A percentile compares a stretch with the other conserved stretches of the same genome.
Conservation (phyloP, 495 filamentous ascomycete species). For the Hypoxylon rickii region DNA sequence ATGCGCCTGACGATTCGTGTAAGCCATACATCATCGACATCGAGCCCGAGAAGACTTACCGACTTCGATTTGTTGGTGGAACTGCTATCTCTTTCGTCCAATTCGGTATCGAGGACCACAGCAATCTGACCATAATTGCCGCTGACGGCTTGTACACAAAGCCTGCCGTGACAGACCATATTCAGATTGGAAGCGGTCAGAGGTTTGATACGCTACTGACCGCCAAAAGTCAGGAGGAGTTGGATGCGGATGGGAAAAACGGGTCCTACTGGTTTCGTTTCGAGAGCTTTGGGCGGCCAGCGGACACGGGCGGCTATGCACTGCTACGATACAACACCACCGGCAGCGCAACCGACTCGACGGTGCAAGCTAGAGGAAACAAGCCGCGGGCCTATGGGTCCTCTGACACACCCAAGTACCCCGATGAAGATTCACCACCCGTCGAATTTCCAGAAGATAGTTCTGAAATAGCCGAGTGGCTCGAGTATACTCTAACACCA, state of each 20-base stretch:
- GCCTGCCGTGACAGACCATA: slow-evolving; percentile 48
- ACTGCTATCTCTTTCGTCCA: slow-evolving; percentile 56
- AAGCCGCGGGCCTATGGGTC: not conserved
- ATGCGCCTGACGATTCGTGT: slow-evolving; percentile 47
- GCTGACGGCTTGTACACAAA: slow-evolving; percentile 63
- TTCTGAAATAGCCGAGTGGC: slow-evolving; percentile 43
- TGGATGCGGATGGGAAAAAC: slow-evolving; percentile 44
- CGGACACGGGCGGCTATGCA: slow-evolving; percentile 52
- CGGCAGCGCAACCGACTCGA: slow-evolving; percentile 10
- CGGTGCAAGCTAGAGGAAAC: not conserved
- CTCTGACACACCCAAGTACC: slow-evolving; percentile 12
- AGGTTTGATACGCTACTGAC: slow-evolving; percentile 59
- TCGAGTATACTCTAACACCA: slow-evolving; percentile 60
- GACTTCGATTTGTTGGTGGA: slow-evolving; percentile 58
- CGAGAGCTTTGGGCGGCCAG: slow-evolving; percentile 54
- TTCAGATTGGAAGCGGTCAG: slow-evolving; percentile 62
- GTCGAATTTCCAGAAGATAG: slow-evolving; percentile 47
- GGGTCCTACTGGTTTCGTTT: slow-evolving; percentile 59
- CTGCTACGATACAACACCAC: slow-evolving; percentile 54
- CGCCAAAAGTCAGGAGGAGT: slow-evolving; percentile 48
- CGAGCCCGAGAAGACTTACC: slow-evolving; percentile 61
- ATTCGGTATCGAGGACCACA: slow-evolving; percentile 57
- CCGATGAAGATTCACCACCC: slow-evolving; percentile 38
- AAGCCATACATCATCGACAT: slow-evolving; percentile 56
- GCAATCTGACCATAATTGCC: slow-evolving; percentile 55